These are phyloP conservation scores for Metschnikowia bowlesiae DNA, from an alignment of 805 yeast genomes.

Conservation along the genomic window DNA sequence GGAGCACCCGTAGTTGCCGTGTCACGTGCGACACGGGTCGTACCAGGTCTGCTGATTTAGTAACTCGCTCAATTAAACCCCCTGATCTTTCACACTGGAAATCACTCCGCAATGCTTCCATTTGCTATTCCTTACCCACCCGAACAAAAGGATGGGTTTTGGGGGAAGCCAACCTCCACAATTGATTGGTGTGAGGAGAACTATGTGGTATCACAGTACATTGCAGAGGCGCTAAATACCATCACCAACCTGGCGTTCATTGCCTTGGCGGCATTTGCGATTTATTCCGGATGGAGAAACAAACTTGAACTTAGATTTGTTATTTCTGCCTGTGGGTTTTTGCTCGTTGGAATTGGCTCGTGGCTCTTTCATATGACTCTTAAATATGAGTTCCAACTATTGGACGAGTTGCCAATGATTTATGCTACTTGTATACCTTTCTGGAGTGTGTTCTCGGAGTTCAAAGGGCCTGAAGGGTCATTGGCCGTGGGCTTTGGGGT, in stretches of 20 bases:
- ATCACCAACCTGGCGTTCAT: slow-evolving; percentile 63
- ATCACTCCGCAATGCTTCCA: slow-evolving; percentile 33
- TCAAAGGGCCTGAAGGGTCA: slow-evolving; percentile 37
- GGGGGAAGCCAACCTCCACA: slow-evolving; percentile 89
- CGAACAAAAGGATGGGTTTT: slow-evolving; percentile 53
- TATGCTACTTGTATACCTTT: slow-evolving; percentile 96
- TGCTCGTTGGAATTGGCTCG: slow-evolving; percentile 85
- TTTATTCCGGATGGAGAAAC: slow-evolving; percentile 56
- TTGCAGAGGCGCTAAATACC: slow-evolving; percentile 90
- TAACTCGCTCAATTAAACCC: not conserved
- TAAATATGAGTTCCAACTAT: slow-evolving; percentile 78
- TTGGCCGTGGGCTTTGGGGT: slow-evolving; percentile 45
- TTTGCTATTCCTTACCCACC: slow-evolving; percentile 54
- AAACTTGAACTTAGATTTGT: slow-evolving; percentile 67
- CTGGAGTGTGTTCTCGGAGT: slow-evolving; percentile 74
- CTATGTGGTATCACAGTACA: slow-evolving; percentile 76
- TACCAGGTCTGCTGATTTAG: not conserved
- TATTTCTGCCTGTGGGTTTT: slow-evolving; percentile 72
- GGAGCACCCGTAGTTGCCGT: slow-evolving; percentile 2
- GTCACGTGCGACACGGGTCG: slow-evolving; percentile 2
- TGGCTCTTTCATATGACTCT: slow-evolving; percentile 98
- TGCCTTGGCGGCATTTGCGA: slow-evolving; percentile 55
- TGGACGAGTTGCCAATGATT: slow-evolving; percentile 97
- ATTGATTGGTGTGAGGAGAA: slow-evolving; percentile 99
- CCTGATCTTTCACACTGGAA: not conserved